phyloP scores from a whole-genome alignment of 2,329 filamentous ascomycete genomes.

The Fusarium sp. region DNA sequence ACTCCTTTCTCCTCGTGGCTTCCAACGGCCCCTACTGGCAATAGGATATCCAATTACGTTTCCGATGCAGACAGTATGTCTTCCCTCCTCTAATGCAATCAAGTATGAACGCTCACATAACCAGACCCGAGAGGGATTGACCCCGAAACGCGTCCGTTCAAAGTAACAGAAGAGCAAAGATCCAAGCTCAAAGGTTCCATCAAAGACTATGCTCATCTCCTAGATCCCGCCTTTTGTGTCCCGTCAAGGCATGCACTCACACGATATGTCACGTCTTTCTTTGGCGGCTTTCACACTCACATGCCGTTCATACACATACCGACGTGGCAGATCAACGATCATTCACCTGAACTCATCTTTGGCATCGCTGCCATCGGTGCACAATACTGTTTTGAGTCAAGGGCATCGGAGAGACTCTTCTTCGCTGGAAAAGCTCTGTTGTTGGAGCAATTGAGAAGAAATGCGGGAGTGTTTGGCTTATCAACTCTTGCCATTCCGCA shows the following conservation, averaged over 20 bases:
- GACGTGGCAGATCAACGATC: conserved; percentile 50
- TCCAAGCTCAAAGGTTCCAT: conserved; percentile 33
- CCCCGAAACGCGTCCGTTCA: conserved; percentile 33
- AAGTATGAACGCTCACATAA: accelerated
- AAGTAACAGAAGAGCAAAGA: conserved; percentile 53
- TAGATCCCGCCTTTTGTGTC: conserved; percentile 49
- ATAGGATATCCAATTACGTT: conserved; percentile 41
- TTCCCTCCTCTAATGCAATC: neutral
- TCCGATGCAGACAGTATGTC: conserved; percentile 26
- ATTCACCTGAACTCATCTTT: conserved; percentile 51
- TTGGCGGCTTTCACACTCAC: conserved; percentile 53
- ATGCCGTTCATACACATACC: conserved; percentile 55
- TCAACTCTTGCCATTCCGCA: neutral
- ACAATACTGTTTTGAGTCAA: conserved; percentile 56
- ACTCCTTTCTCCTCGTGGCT: conserved; percentile 56
- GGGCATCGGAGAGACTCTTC: conserved; percentile 52
- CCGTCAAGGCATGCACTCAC: conserved; percentile 54
- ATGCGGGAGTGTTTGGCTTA: conserved; percentile 34
- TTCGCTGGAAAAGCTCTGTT: conserved; percentile 50
- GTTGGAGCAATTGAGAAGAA: conserved; percentile 47
- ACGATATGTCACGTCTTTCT: conserved; percentile 48
- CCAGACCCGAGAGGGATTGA: conserved; percentile 12
- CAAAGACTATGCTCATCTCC: conserved; percentile 20
- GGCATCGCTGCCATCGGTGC: conserved; percentile 52
- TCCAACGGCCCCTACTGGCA: conserved; percentile 51